Percentiles rank a stretch among this genome's conserved stretches.
phyloP scores from a whole-genome alignment of 352 stramenopile species.

The Phytopythium boreale region DNA sequence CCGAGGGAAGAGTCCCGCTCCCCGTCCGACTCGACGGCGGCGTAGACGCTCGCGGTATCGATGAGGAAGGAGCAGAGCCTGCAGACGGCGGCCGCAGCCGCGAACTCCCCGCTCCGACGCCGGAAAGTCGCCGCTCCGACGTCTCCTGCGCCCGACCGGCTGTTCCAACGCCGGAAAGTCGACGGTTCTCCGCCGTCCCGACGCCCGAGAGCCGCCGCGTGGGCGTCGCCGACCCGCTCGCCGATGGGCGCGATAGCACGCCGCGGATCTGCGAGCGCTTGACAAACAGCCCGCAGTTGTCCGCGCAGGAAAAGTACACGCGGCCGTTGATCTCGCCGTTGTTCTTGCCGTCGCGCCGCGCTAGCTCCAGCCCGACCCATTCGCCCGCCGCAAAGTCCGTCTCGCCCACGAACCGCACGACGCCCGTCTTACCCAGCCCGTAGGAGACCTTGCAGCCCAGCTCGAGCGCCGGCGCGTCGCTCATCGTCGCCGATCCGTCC shows the following conservation, averaged over 20 bases:
- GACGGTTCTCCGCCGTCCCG: constrained; percentile 21
- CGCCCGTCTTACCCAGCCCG: constrained; percentile 61
- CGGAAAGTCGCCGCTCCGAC: constrained; percentile 4
- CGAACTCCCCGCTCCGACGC: not conserved
- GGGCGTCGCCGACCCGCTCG: constrained; percentile 1
- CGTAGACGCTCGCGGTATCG: constrained; percentile 7
- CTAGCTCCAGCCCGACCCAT: constrained; percentile 82
- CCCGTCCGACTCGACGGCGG: constrained; percentile 5
- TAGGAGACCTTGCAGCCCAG: constrained; percentile 63
- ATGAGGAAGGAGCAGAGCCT: constrained; percentile 5
- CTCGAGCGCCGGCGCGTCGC: constrained; percentile 34
- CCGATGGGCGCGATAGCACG: constrained; percentile 24
- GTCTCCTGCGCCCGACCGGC: not conserved
- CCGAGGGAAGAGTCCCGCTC: not conserved
- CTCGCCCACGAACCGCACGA: constrained; percentile 74
- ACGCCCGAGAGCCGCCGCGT: constrained; percentile 6
- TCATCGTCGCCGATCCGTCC: not conserved
- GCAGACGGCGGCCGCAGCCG: constrained; percentile 9
- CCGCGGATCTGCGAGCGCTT: constrained; percentile 38
- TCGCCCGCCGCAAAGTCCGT: constrained; percentile 77
- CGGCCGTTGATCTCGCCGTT: constrained; percentile 79
- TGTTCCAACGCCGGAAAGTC: constrained; percentile 25
- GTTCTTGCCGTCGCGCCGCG: constrained; percentile 80
- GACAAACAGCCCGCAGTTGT: constrained; percentile 77
- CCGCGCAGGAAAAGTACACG: constrained; percentile 74